A percentile compares a stretch with the other conserved stretches of the same genome.
phyloP scores from a whole-genome alignment of 805 yeast species.

The Clavispora vitiphila region DNA sequence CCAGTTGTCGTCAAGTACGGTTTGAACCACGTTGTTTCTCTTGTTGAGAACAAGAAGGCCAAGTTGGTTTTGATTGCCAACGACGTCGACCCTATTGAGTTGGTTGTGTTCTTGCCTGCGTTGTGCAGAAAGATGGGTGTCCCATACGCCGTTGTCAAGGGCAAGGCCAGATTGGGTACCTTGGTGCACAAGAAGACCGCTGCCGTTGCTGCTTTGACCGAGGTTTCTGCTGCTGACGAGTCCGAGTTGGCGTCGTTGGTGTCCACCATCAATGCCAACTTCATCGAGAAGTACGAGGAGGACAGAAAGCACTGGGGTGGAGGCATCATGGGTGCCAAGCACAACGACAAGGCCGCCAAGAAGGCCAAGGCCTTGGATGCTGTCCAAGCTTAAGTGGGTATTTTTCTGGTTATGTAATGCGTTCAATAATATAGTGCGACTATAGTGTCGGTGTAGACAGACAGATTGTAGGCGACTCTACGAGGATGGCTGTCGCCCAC shows the following conservation, averaged over 20 bases:
- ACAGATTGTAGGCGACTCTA: too few species aligned
- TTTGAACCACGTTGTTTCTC: constrained; percentile 97
- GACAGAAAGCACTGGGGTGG: constrained; percentile 99
- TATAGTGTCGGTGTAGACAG: neutral
- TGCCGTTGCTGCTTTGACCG: constrained; percentile 95
- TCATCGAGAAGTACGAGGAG: constrained; percentile 90
- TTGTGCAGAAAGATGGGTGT: constrained; percentile 99
- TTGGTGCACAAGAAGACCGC: constrained; percentile 96
- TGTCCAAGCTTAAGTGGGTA: constrained; percentile 1
- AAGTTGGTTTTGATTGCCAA: constrained; percentile 95
- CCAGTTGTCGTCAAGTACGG: constrained; percentile 98
- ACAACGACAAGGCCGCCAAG: constrained; percentile 80
- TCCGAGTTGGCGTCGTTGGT: constrained; percentile 89
- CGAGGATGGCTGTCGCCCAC: too few species aligned
- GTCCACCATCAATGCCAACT: constrained; percentile 91
- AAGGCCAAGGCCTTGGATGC: constrained; percentile 54
- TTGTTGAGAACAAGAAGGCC: constrained; percentile 97
- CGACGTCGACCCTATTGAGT: constrained; percentile 98
- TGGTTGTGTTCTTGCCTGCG: constrained; percentile 96
- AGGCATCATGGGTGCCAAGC: constrained; percentile 95
- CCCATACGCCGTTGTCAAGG: constrained; percentile 97
- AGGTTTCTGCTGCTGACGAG: constrained; percentile 91
- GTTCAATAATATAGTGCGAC: neutral
- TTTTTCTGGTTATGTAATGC: neutral
- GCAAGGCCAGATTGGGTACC: constrained; percentile 98